Percentiles rank a stretch among this genome's conserved stretches.
phyloP scores from a whole-genome alignment of 768 basidiomycete species.

The Leccinum broughii region DNA sequence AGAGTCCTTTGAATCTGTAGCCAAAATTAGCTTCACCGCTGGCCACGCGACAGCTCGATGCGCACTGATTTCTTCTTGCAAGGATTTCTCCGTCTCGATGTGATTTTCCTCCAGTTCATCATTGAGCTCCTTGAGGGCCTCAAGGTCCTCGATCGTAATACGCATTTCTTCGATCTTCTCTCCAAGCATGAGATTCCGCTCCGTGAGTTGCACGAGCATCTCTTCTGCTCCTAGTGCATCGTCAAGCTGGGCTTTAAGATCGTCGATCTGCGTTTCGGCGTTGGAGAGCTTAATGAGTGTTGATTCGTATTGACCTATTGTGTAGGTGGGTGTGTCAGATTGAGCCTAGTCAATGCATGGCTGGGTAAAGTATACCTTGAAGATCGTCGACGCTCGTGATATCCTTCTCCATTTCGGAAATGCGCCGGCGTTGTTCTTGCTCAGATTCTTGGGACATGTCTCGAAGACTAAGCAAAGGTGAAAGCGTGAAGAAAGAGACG shows the following conservation, averaged over 20 bases:
- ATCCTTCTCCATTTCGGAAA: constrained; percentile 90
- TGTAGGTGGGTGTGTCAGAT: constrained; percentile 8
- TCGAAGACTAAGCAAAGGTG: constrained; percentile 56
- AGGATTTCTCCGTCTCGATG: constrained; percentile 84
- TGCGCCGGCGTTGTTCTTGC: constrained; percentile 74
- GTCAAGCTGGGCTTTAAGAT: constrained; percentile 91
- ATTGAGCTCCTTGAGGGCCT: constrained; percentile 92
- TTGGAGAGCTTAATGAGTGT: constrained; percentile 79
- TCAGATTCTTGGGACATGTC: constrained; percentile 90
- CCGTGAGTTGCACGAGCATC: constrained; percentile 92
- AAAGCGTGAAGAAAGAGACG: background rate
- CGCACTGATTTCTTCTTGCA: constrained; percentile 88
- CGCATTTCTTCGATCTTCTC: constrained; percentile 99
- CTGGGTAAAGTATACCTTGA: constrained; percentile 53
- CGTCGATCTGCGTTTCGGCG: constrained; percentile 90
- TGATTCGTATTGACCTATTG: constrained; percentile 74
- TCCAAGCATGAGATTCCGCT: constrained; percentile 87
- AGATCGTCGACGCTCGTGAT: constrained; percentile 75
- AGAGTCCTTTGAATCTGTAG: constrained; percentile 64
- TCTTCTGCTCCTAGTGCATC: constrained; percentile 96
- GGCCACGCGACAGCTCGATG: background rate
- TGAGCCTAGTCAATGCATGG: background rate
- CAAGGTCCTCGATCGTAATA: constrained; percentile 93
- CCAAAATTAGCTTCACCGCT: constrained; percentile 3
- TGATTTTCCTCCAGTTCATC: constrained; percentile 98